Base-by-base conservation (phyloP, 2,329 filamentous ascomycete species). In the Knufia petricola region DNA sequence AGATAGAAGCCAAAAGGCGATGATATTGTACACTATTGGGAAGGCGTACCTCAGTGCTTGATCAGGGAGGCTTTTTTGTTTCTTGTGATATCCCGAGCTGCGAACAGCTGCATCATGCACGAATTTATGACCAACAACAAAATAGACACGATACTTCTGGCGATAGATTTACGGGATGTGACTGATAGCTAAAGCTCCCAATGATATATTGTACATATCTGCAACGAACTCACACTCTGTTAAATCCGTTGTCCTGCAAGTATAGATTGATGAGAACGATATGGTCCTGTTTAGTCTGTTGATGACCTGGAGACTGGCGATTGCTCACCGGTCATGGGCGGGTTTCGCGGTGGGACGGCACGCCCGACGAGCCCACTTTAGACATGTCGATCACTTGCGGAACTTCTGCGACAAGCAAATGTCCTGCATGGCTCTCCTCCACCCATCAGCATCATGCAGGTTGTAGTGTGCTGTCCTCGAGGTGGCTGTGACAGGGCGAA, bases 1-100 rank as follows among this genome's bases (percentile, higher is more conserved):
- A 56, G 40, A 56, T 54, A 43, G 52, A 52, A 21, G 54, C 41
- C 7, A 20, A 31, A 7, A 20, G 17, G 28, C 24, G 17, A 31
- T n/a, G 41, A 31, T 10, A 52, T 9, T 44, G 24, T 44, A 32
- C 28, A 44, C 23, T 44, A 44, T 12, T 23, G 21, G 37, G 21
- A 31, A 47, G 15, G 32, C 30, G 34, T 39, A 26, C 31, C 13
- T 32, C 15, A 36, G 17, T 34, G 15, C 19, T 36, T 32, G 31
- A 46, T 36, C 28, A 20, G 28, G 42, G 30, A 9, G 42, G 30
- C 28, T 23, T 34, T 36, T 46, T 12, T n/a, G 19, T 46, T 46
- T 24, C 31, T 23, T 42, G 19, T 46, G 42, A 36, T 46, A 46
- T 30, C 42, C 42, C 30, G 30, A 36, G 28, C 21, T 34, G 28